Base-by-base conservation (phyloP, 1,139 yeast genomes). In the Debaryomyces coudertii region DNA sequence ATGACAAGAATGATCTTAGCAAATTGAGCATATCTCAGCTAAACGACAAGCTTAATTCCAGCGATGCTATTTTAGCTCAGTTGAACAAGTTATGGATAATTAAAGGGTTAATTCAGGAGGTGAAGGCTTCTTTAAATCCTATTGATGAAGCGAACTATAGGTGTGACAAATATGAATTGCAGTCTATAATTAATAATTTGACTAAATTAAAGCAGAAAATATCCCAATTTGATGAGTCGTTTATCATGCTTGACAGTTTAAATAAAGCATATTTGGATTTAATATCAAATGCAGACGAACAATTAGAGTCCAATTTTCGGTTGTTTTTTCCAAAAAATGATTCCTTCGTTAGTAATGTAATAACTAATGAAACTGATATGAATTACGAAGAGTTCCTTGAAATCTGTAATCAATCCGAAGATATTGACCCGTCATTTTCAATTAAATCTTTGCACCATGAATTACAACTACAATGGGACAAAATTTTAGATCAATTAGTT, bases 61-160 rank as follows among this genome's bases (percentile, higher is more conserved):
- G 53, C n/a, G 57, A 57, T 4, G 42, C 38, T 6, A 53, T 48
- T 22, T 51, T 65, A 27, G 47, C 43, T 5, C 47, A 53, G n/a
- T 54, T 68, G 45, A 59, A 60, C 27, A 53, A 51, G 23, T 52
- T 68, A 24, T 60, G 63, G 63, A 52, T 56, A 6, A 47, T 65
- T 7, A 56, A 55, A 30, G 60, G 56, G 2, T 50, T 61, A 8
- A 45, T 63, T 4, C 48, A 52, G 9, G 69, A 67, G 44, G 59
- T 62, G 14, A 58, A 57, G 33, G 36, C 44, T 7, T 48, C 51
- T 43, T 40, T 46, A 39, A 48, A 39, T 28, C 54, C 49, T 34
- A 40, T 47, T 7, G 54, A 54, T 6, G 49, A 42, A 15, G 25
- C 45, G 14, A 14, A 23, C 12, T 28, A 36, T 8, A 20, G 15